Conservation (phyloP, 495 filamentous ascomycete genomes). For the Penicillium subrubescens region DNA sequence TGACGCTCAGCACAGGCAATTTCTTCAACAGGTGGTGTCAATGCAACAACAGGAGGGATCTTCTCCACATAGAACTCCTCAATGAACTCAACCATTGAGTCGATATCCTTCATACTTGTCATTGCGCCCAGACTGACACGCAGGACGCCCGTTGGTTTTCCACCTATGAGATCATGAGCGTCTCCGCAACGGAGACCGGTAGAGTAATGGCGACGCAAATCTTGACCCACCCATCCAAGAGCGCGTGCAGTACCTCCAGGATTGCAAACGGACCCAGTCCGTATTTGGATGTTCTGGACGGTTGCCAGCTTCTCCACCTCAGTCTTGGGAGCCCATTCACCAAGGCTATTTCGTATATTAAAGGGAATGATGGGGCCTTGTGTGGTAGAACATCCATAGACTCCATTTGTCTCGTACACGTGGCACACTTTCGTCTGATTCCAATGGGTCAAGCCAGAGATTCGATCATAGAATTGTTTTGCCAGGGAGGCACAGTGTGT, state of each 20-base stretch:
- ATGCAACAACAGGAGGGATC: slow-evolving; percentile 25
- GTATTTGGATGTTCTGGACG: slow-evolving; percentile 75
- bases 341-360: slow-evolving; percentile 68
- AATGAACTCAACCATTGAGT: slow-evolving; percentile 69
- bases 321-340: slow-evolving; percentile 74
- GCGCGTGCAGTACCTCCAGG: slow-evolving; percentile 77
- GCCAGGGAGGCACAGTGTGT: slow-evolving; percentile 73
- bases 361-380: slow-evolving; percentile 86
- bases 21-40: slow-evolving; percentile 23
- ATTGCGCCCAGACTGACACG: slow-evolving; percentile 84
- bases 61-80: slow-evolving; percentile 74
- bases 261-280: slow-evolving; percentile 88
- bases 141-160: slow-evolving; percentile 86
- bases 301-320: slow-evolving; percentile 84
- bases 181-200: slow-evolving; percentile 78
- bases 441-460: slow-evolving; percentile 62
- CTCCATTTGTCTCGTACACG: slow-evolving; percentile 57
- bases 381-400: slow-evolving; percentile 43
- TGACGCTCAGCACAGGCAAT: slow-evolving; percentile 21
- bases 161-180: slow-evolving; percentile 77
- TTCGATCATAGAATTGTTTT: slow-evolving; percentile 55
- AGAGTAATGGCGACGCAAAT: slow-evolving; percentile 79
- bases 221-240: slow-evolving; percentile 70
- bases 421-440: slow-evolving; percentile 68
- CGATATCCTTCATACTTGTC: slow-evolving; percentile 77